phyloP scores from a whole-genome alignment of 495 filamentous ascomycete genomes.

The Cenococcum geophilum region DNA sequence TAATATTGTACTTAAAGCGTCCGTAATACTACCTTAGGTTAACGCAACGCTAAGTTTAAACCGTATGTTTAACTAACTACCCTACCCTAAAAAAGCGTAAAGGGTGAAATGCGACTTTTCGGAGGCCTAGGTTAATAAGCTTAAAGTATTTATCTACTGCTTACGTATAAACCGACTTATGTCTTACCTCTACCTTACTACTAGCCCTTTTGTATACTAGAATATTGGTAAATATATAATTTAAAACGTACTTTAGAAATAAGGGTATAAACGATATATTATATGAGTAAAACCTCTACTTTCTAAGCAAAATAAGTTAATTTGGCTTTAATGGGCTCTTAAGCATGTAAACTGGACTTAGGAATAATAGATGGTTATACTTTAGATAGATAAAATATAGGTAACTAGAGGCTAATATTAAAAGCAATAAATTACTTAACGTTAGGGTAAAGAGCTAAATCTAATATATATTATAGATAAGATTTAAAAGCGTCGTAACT shows the following conservation, averaged over 20 bases:
- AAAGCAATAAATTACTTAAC: slow-evolving; percentile 21
- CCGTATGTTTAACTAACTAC: not conserved
- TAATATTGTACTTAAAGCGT: too few relatives aligned
- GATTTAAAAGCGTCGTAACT: slow-evolving; percentile 16
- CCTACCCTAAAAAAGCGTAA: not conserved
- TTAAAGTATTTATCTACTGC: not conserved
- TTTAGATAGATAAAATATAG: slow-evolving; percentile 25
- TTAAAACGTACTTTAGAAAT: not conserved
- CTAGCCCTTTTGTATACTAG: too few relatives aligned
- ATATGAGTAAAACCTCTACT: slow-evolving; percentile 8
- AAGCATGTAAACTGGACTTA: slow-evolving; percentile 5
- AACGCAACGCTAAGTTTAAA: not conserved
- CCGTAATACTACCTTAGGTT: not conserved
- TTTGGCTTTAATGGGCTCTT: not conserved
- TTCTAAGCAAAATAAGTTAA: slow-evolving; percentile 5
- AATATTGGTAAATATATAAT: too few relatives aligned
- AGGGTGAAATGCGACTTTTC: not conserved
- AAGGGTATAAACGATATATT: slow-evolving; percentile 9
- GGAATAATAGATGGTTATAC: slow-evolving; percentile 8
- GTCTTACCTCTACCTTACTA: not conserved
- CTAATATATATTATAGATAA: slow-evolving; percentile 27
- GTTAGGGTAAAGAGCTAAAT: slow-evolving; percentile 22
- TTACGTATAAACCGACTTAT: not conserved
- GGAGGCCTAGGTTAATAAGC: not conserved
- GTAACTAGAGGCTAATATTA: slow-evolving; percentile 10